phyloP scores from a whole-genome alignment of 257 asterid species.

The Linderniella brevidens region DNA sequence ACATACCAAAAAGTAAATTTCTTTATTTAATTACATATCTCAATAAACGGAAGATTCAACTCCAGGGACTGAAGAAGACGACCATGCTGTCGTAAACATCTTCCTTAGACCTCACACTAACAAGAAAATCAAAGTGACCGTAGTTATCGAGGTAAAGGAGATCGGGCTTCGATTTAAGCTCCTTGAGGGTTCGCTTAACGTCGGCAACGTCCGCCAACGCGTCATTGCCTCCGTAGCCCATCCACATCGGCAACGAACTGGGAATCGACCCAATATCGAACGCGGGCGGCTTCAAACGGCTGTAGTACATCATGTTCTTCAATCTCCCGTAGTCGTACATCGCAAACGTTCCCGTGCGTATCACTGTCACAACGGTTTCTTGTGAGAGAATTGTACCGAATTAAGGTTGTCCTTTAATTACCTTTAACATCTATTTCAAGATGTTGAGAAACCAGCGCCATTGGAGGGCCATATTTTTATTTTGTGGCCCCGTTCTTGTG shows the following conservation, averaged over 20 bases:
- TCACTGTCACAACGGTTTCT: conserved; percentile 46
- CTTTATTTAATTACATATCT: too few relatives aligned
- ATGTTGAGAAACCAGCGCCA: too few relatives aligned
- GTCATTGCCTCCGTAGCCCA: conserved; percentile 84
- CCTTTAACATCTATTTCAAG: too few relatives aligned
- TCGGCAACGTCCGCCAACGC: conserved; percentile 72
- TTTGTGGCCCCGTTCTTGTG: too few relatives aligned
- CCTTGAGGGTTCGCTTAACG: conserved; percentile 50
- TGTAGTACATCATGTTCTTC: conserved; percentile 53
- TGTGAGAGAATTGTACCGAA: too few relatives aligned
- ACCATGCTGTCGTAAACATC: conserved; percentile 67
- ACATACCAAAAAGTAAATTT: too few relatives aligned
- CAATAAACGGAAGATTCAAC: conserved; percentile 16
- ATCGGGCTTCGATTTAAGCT: conserved; percentile 41
- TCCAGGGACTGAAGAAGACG: conserved; percentile 43
- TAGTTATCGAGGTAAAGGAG: conserved; percentile 71
- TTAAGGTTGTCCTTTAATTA: neutral
- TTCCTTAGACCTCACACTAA: conserved; percentile 45
- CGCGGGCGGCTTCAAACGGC: conserved; percentile 48
- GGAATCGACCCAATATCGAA: conserved; percentile 67
- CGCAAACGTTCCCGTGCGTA: conserved; percentile 69
- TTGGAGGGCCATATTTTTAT: too few relatives aligned
- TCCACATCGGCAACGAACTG: conserved; percentile 68
- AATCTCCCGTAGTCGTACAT: conserved; percentile 72
- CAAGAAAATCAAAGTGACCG: conserved; percentile 81